Evolutionary conservation across 1,139 yeast genomes (phyloP).

Genomic region (Magnusiomyces sp.): DNA sequence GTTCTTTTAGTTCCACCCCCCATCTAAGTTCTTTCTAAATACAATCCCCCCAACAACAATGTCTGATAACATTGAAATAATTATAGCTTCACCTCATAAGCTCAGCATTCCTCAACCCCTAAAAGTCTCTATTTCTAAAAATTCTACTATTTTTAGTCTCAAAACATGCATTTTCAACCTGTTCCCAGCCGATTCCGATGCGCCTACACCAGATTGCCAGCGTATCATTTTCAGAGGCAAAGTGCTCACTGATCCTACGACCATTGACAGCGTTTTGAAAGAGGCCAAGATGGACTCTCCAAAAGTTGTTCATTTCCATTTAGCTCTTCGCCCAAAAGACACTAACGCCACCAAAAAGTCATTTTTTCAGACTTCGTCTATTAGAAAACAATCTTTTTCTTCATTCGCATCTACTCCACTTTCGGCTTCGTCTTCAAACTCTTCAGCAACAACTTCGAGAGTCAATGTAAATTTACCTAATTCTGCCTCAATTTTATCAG

Average conservation of each 20-base stretch:
- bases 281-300: constrained; percentile 6
- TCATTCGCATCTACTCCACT: neutral
- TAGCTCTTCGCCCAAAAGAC: constrained; percentile 11
- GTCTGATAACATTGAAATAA: constrained; percentile 2
- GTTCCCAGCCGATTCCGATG: constrained; percentile 6
- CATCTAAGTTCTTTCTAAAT: neutral
- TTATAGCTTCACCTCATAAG: constrained; percentile 12
- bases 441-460: too few relatives aligned
- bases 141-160: constrained; percentile 4
- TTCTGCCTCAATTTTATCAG: neutral
- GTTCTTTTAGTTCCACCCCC: neutral
- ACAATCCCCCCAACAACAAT: neutral
- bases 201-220: constrained; percentile 11
- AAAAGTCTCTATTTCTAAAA: constrained; percentile 1
- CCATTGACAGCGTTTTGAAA: constrained; percentile 6
- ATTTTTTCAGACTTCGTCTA: too few relatives aligned
- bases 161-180: constrained; percentile 1
- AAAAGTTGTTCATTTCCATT: constrained; percentile 10
- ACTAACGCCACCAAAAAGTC: too few relatives aligned
- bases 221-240: constrained; percentile 14
- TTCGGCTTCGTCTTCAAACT: neutral
- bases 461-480: too few relatives aligned
- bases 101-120: constrained; percentile 9
- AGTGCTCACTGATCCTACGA: constrained; percentile 6
- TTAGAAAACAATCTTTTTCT: too few relatives aligned